Conservation (phyloP, 495 filamentous ascomycete species). For the Xylaria curta region DNA sequence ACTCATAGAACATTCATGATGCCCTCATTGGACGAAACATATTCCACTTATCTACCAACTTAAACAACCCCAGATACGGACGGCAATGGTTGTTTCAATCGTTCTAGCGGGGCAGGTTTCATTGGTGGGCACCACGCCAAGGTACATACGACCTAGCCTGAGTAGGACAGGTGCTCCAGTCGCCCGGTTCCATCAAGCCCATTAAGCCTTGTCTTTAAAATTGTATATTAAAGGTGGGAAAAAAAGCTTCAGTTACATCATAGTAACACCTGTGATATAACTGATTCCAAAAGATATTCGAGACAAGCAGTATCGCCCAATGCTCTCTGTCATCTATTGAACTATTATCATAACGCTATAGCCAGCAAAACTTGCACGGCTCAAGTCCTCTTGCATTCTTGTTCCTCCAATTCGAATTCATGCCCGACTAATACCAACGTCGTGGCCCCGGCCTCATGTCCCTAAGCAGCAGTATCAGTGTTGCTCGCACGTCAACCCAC, state of each 20-base stretch:
- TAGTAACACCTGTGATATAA: constrained; percentile 19
- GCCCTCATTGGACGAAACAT: background rate
- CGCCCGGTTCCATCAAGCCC: constrained; percentile 3
- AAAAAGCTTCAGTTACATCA: constrained; percentile 42
- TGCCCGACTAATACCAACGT: constrained; percentile 33
- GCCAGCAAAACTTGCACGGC: constrained; percentile 10
- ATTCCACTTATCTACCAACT: background rate
- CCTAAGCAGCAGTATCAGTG: constrained; percentile 36
- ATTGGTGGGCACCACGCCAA: background rate
- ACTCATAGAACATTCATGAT: background rate
- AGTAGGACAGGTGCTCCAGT: background rate
- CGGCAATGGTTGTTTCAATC: constrained; percentile 1
- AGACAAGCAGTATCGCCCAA: background rate
- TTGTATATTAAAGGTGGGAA: background rate
- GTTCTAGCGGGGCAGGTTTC: constrained; percentile 8
- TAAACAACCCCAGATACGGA: background rate
- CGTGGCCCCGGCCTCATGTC: constrained; percentile 39
- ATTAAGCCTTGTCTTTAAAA: constrained; percentile 5
- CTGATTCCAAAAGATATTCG: background rate
- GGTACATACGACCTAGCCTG: background rate
- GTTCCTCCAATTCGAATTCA: constrained; percentile 31
- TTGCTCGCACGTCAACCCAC: constrained; percentile 39
- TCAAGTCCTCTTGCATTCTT: background rate
- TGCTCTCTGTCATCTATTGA: background rate
- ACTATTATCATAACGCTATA: background rate